Evolutionary conservation across 1,284 basidiomycete genomes (phyloP).

Genomic region (Peniophora sp.): DNA sequence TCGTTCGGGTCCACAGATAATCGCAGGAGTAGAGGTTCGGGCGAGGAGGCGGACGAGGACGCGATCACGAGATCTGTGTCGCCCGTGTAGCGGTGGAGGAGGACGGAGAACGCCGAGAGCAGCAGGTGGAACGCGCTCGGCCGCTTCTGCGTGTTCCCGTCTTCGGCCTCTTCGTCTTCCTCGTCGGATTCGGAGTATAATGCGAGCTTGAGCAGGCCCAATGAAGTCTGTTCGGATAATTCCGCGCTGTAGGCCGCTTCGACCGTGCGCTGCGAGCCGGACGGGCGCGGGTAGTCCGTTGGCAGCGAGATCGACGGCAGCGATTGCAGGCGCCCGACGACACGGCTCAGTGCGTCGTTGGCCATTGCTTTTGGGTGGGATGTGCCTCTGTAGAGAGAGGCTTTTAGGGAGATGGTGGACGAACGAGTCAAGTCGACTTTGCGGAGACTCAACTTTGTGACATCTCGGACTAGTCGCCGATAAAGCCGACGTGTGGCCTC

Average conservation of each 20-base stretch:
- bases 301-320: slow-evolving; percentile 90
- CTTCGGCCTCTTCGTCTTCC: no score
- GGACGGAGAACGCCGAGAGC: slow-evolving; percentile 83
- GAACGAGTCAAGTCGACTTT: no score
- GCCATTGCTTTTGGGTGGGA: slow-evolving; percentile 4
- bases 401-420: no score
- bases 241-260: slow-evolving; percentile 70
- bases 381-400: no score
- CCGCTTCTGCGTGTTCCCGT: slow-evolving; percentile 22
- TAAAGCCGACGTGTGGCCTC: no score
- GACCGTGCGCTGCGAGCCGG: slow-evolving; percentile 65
- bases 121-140: slow-evolving; percentile 91
- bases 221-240: slow-evolving; percentile 61
- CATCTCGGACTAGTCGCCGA: no score
- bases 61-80: slow-evolving; percentile 94
- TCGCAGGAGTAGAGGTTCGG: slow-evolving; percentile 80
- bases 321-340: slow-evolving; percentile 58
- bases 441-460: no score
- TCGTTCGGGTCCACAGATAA: slow-evolving; percentile 82
- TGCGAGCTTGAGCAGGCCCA: slow-evolving; percentile 69
- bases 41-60: slow-evolving; percentile 75
- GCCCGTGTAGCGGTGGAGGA: slow-evolving; percentile 93
- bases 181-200: slow-evolving; percentile 55
- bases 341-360: slow-evolving; percentile 32
- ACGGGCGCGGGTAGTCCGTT: slow-evolving; percentile 91